Evolutionary conservation across 2,329 filamentous ascomycete species (phyloP).

Genomic region (Colletotrichum shisoi): DNA sequence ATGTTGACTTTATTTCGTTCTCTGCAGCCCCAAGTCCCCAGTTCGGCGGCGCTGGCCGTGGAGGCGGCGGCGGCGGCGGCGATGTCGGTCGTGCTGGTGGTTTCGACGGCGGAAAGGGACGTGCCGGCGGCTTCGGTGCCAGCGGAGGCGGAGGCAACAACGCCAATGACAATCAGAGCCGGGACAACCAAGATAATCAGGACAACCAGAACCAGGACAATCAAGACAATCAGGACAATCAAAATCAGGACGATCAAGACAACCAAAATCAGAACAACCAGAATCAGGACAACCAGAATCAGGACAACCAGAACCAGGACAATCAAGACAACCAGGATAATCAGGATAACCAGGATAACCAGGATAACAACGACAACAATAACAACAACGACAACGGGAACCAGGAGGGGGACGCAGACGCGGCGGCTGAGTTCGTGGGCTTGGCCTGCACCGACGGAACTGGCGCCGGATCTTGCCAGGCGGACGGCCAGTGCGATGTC

Average conservation of each 20-base stretch:
- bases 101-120: constrained; percentile 4
- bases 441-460: constrained; percentile 32
- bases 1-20: not conserved
- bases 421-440: constrained; percentile 28
- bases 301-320: not conserved
- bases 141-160: not conserved
- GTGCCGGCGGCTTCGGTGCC: not conserved
- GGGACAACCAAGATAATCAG: not conserved
- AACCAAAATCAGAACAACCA: not conserved
- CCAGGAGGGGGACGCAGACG: not conserved
- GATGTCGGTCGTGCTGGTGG: not conserved
- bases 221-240: not conserved
- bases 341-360: not conserved
- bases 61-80: constrained; percentile 8
- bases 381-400: not conserved
- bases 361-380: not conserved
- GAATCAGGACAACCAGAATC: not conserved
- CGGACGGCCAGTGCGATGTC: constrained; percentile 31
- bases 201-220: not conserved
- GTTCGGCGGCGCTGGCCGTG: not conserved
- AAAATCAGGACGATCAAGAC: no score
- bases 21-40: constrained; percentile 24
- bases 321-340: not conserved
- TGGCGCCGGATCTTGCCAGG: constrained; percentile 26
- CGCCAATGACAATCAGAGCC: constrained; percentile 3